Percentiles rank a stretch among this genome's conserved stretches.
Conservation (phyloP, 1,139 yeast species). For the Debaryomyces nepalensis region DNA sequence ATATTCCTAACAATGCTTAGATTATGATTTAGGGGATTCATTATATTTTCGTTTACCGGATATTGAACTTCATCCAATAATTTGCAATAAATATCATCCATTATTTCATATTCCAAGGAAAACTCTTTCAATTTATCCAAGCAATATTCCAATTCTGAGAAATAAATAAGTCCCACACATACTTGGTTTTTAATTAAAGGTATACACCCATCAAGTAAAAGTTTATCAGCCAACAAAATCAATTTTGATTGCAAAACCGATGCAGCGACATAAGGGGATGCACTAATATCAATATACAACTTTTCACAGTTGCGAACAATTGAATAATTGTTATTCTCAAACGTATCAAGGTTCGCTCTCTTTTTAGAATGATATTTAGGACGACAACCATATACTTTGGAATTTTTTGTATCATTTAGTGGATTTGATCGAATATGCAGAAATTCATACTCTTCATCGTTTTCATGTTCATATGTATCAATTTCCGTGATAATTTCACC, state of each 20-base stretch:
- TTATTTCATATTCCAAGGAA: conserved; percentile 30
- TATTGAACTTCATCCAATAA: conserved; percentile 26
- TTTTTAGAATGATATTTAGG: conserved; percentile 4
- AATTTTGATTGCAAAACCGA: conserved; percentile 40
- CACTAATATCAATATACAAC: conserved; percentile 43
- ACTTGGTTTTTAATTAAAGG: conserved; percentile 45
- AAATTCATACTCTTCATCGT: conserved; percentile 4
- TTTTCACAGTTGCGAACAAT: conserved; percentile 17
- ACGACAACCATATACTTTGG: neutral
- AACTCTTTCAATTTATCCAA: conserved; percentile 50
- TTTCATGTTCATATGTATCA: conserved; percentile 14
- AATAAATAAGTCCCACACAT: conserved; percentile 56
- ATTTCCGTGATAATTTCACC: conserved; percentile 24
- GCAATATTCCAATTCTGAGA: conserved; percentile 57
- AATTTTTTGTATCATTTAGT: neutral
- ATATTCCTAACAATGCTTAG: conserved; percentile 17
- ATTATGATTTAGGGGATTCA: conserved; percentile 19
- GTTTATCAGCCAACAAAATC: conserved; percentile 39
- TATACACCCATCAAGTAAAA: conserved; percentile 59
- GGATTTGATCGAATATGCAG: neutral
- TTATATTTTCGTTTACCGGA: conserved; percentile 16
- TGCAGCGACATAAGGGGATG: conserved; percentile 41
- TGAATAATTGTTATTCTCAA: conserved; percentile 2
- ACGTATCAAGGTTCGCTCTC: neutral
- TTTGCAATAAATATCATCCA: conserved; percentile 41